Conservation (phyloP, 768 basidiomycete species). For the Gyrodon lividus region DNA sequence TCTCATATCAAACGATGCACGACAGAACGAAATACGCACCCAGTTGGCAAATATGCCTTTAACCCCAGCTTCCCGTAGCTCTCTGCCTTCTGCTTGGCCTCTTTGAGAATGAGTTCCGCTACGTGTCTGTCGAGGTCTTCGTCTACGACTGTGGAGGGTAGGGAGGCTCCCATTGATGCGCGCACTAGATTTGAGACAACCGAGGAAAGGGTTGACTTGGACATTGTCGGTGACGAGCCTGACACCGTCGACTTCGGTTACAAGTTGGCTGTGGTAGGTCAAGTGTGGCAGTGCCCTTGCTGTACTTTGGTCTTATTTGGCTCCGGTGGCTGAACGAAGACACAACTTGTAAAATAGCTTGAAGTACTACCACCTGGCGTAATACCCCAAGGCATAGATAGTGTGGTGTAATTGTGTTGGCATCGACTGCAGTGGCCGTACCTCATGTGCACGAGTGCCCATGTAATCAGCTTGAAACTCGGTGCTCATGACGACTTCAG, state of each 20-base stretch:
- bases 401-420: too few relatives aligned
- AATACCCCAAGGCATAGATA: too few relatives aligned
- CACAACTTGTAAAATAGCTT: too few relatives aligned
- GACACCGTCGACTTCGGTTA: not conserved
- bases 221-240: constrained; percentile 30
- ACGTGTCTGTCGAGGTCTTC: constrained; percentile 91
- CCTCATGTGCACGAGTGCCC: too few relatives aligned
- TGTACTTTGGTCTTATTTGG: constrained; percentile 22
- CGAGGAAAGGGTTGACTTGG: constrained; percentile 67
- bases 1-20: not conserved
- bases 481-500: too few relatives aligned
- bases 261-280: not conserved
- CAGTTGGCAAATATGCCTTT: constrained; percentile 67
- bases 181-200: constrained; percentile 80
- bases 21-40: constrained; percentile 37
- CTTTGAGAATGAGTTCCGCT: constrained; percentile 85
- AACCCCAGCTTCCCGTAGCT: constrained; percentile 76
- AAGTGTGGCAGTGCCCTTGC: not conserved
- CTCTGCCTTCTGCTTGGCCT: constrained; percentile 90
- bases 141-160: constrained; percentile 60
- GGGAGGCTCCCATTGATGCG: constrained; percentile 71
- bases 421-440: too few relatives aligned
- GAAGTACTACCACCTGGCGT: too few relatives aligned
- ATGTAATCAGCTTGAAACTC: too few relatives aligned
- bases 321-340: constrained; percentile 8